These are phyloP conservation scores for Capsicum baccatum DNA, from an alignment of 257 asterid genomes.

Conservation along the genomic window DNA sequence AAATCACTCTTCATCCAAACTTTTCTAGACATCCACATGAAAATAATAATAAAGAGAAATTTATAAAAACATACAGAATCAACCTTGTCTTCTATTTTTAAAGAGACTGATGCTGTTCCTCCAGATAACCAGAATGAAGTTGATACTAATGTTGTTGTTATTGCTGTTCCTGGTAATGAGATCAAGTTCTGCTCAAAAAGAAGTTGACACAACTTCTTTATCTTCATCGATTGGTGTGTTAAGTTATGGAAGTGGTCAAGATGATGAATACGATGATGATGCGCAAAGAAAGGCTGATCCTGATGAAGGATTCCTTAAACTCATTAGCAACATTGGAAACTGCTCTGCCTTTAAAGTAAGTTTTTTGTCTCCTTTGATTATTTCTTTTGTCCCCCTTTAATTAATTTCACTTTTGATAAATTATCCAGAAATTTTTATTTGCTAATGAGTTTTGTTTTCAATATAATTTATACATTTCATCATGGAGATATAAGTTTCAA, in stretches of 20 bases:
- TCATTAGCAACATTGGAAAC: neutral
- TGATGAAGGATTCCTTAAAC: neutral
- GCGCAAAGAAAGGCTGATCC: neutral
- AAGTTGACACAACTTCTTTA: neutral
- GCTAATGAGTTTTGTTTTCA: neutral
- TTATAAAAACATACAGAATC: too few species aligned
- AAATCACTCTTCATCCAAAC: neutral
- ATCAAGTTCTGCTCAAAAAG: neutral
- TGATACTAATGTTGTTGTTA: too few species aligned
- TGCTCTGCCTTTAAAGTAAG: slow-evolving; percentile 6
- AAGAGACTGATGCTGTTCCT: neutral
- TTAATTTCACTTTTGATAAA: neutral
- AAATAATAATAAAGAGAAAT: neutral
- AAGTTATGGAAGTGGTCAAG: neutral
- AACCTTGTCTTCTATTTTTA: too few species aligned
- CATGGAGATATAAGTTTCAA: neutral
- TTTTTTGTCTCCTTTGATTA: neutral
- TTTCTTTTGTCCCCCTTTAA: neutral
- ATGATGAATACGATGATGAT: neutral
- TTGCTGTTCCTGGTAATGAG: neutral
- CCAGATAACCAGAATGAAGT: neutral
- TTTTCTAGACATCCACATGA: neutral
- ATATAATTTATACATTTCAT: neutral
- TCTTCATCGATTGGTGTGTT: neutral
- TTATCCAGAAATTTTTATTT: neutral